Evolutionary conservation across 1,284 basidiomycete species (phyloP), one percentile per base, ranked within the genome.

Genomic region (Malassezia globosa): DNA sequence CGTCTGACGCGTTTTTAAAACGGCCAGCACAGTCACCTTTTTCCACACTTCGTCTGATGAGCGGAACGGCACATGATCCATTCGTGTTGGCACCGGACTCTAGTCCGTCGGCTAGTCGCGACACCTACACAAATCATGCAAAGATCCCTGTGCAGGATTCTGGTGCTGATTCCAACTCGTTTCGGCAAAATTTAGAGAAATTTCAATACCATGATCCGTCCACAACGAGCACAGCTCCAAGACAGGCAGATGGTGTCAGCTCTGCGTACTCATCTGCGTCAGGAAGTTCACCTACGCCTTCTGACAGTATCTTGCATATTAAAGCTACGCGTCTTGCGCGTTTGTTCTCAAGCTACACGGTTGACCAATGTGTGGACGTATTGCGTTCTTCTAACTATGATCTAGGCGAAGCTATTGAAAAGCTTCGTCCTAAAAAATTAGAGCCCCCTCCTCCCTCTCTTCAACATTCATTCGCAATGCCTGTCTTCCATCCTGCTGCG

Each of bases 271-370:
- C 41, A 2, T 34, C 41, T 33, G 16, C 22, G 18, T 27, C 35
- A 13, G 13, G 27, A 14, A 35, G 18, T 43, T 21, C 21, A 3
- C 31, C 41, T 5, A 37, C 36, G 7, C 50, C 50, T 13, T 42
- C 50, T 3, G 50, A 52, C 19, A 42, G 39, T 18, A 47, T 52
- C 19, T 34, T 52, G 26, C 44, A 47, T 11, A 52, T 52, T 29
- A 52, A 52, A 22, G 50, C 50, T 18, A 47, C 50, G 35, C 50
- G 50, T 24, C 50, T 52, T 19, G 37, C 50, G 22, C 50, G 50
- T 18, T 35, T 52, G 3, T 52, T 52, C 22, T 52, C 50, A 3
- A 47, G 25, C 24, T 52, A 47, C 24, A 37, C 50, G 11, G 50
- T 47, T 10, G 50, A 42, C 8, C 39, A 52, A 19, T 52, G 50